Percentiles rank a stretch among this genome's conserved stretches.
Conservation (phyloP, 2,329 filamentous ascomycete species). For the Fusarium denticulatum region DNA sequence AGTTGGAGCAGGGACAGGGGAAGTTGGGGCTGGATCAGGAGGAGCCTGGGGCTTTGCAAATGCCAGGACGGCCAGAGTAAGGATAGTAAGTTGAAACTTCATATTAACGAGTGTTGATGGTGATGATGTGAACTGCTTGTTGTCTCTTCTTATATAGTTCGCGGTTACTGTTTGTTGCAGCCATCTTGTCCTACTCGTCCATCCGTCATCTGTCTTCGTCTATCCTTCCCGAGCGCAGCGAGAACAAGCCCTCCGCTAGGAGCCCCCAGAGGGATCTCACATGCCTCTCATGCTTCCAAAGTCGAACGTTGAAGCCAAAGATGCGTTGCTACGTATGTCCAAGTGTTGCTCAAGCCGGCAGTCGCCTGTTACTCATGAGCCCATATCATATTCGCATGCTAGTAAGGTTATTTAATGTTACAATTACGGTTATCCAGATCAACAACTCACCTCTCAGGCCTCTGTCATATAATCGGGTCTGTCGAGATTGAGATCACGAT, state of each 20-base stretch:
- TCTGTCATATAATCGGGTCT: neutral
- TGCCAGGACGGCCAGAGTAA: slow-evolving; percentile 37
- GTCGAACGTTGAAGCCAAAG: too few species aligned
- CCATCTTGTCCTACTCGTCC: neutral
- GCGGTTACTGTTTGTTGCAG: neutral
- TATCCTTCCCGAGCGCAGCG: too few species aligned
- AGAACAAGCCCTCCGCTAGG: too few species aligned
- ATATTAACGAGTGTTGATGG: slow-evolving; percentile 33
- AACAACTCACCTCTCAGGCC: neutral
- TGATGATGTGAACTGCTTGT: neutral
- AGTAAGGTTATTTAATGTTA: neutral
- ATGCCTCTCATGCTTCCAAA: too few species aligned
- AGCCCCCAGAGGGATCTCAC: too few species aligned
- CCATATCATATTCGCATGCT: too few species aligned
- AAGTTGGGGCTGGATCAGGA: slow-evolving; percentile 28
- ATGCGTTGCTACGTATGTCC: too few species aligned
- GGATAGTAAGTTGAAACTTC: slow-evolving; percentile 39
- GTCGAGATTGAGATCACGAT: neutral
- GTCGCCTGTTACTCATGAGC: neutral
- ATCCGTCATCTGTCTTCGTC: neutral
- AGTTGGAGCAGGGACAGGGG: slow-evolving; percentile 6
- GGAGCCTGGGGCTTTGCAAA: slow-evolving; percentile 40
- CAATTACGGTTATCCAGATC: neutral
- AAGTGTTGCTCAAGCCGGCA: neutral
- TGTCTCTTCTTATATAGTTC: neutral